Conservation (phyloP, 176 grass and related monocot species). For the Microstegium vimineum region DNA sequence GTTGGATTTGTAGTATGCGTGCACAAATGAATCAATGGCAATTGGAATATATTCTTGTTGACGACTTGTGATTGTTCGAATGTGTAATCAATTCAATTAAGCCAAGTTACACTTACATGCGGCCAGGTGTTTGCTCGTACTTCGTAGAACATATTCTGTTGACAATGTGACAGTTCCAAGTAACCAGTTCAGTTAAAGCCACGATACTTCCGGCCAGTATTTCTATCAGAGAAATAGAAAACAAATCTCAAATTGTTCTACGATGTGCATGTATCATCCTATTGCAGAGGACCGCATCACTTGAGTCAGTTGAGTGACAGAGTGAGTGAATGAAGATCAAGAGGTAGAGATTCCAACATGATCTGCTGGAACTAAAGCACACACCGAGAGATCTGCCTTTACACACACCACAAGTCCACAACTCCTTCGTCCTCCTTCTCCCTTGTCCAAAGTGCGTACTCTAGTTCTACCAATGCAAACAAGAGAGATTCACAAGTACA, state of each 20-base stretch:
- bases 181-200: constrained; percentile 5
- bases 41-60: constrained; percentile 24
- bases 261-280: neutral
- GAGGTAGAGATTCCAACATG: neutral
- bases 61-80: neutral
- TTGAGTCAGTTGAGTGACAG: too few species aligned
- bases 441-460: neutral
- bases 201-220: neutral
- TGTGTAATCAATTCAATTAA: constrained; percentile 5
- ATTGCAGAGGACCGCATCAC: neutral
- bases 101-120: neutral
- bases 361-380: neutral
- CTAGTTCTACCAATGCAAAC: neutral
- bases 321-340: neutral
- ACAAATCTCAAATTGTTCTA: neutral
- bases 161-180: neutral
- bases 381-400: neutral
- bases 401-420: too few species aligned
- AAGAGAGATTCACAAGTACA: constrained; percentile 4
- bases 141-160: constrained; percentile 19
- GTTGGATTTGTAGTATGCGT: neutral
- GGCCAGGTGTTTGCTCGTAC: neutral
- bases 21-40: neutral
- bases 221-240: neutral
- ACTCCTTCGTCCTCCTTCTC: neutral